Conservation (phyloP, 192 early-diverging fungal genomes). For the Umbelopsis ramanniana region DNA sequence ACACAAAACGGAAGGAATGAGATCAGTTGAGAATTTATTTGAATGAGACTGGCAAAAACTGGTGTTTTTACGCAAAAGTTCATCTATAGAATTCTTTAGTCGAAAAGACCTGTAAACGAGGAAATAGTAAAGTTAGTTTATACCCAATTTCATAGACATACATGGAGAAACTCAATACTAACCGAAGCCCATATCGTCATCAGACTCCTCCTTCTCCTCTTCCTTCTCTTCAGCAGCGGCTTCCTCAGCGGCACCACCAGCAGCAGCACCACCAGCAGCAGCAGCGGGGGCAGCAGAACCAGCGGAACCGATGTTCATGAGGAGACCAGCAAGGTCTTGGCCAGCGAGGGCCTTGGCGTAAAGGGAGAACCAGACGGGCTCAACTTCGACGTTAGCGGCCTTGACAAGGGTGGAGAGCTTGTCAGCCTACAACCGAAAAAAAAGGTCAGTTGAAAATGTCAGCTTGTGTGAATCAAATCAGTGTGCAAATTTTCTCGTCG, state of each 20-base stretch:
- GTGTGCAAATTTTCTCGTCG: neutral
- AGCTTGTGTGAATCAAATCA: neutral
- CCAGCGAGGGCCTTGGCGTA: conserved; percentile 98
- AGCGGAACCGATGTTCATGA: conserved; percentile 85
- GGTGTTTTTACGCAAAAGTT: neutral
- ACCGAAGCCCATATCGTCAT: conserved; percentile 87
- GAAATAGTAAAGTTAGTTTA: neutral
- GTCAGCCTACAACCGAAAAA: conserved; percentile 68
- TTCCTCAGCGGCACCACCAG: conserved; percentile 46
- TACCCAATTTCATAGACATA: neutral
- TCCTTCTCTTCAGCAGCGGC: conserved; percentile 54
- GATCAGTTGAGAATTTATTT: neutral
- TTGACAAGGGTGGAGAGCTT: conserved; percentile 89
- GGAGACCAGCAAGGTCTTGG: conserved; percentile 85
- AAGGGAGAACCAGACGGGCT: conserved; percentile 93
- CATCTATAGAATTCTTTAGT: conserved; percentile 7
- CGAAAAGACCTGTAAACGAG: conserved; percentile 13
- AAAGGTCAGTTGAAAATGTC: neutral
- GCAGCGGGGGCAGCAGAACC: conserved; percentile 50
- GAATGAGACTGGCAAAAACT: neutral
- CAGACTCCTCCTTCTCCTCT: conserved; percentile 79
- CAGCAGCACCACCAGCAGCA: conserved; percentile 43
- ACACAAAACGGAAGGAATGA: neutral
- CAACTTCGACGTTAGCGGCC: conserved; percentile 88
- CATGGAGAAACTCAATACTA: conserved; percentile 36